A percentile compares a stretch with the other conserved stretches of the same genome.
Evolutionary conservation across 2,329 filamentous ascomycete species (phyloP).

Genomic region (Aureobasidium uvarum): DNA sequence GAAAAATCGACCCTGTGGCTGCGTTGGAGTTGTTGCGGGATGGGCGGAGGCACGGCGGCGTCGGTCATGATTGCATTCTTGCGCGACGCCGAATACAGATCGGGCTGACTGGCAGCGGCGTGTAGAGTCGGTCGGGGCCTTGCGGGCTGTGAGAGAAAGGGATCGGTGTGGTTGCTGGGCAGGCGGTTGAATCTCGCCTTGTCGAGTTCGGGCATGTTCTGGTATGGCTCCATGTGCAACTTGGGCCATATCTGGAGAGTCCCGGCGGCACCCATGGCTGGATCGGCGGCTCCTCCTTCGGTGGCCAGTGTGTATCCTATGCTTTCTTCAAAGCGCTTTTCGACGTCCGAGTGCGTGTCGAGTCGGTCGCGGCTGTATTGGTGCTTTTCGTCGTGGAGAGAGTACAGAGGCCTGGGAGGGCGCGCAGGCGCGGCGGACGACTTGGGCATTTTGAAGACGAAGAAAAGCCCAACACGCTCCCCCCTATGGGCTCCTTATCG

Average conservation of each 20-base stretch:
- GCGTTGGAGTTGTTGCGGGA: conserved; percentile 15
- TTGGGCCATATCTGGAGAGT: conserved; percentile 27
- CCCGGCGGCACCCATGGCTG: conserved; percentile 22
- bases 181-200: conserved; percentile 27
- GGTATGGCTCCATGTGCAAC: conserved; percentile 28
- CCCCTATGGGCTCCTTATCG: conserved; percentile 23
- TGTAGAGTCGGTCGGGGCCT: conserved; percentile 30
- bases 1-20: conserved; percentile 24
- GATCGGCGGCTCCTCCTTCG: conserved; percentile 1
- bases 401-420: conserved; percentile 11
- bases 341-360: neutral
- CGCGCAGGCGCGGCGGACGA: conserved; percentile 12
- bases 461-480: neutral
- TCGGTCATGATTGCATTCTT: conserved; percentile 30
- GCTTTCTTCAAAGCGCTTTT: conserved; percentile 22
- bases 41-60: conserved; percentile 5
- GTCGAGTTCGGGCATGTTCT: conserved; percentile 26
- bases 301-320: conserved; percentile 24
- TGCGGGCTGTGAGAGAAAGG: conserved; percentile 7
- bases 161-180: conserved; percentile 17
- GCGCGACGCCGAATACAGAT: conserved; percentile 34
- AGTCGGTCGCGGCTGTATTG: neutral
- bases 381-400: neutral
- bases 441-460: conserved; percentile 10
- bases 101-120: conserved; percentile 15